phyloP scores from a whole-genome alignment of 441 rosid species.

The Aleurites moluccanus region DNA sequence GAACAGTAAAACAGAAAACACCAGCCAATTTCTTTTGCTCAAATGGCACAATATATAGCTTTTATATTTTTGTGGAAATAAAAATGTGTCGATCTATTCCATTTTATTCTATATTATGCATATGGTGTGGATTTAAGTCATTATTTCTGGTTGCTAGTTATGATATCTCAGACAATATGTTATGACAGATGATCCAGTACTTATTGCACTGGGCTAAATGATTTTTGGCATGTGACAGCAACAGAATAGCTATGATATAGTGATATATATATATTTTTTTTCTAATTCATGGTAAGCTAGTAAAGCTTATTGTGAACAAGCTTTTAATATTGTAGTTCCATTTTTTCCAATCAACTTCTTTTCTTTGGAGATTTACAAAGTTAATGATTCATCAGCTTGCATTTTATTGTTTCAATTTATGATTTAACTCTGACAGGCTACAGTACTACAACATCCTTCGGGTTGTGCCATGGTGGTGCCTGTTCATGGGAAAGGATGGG shows the following conservation, averaged over 20 bases:
- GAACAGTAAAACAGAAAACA: neutral
- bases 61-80: neutral
- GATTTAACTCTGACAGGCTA: slow-evolving; percentile 46
- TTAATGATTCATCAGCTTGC: slow-evolving; percentile 10
- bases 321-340: neutral
- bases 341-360: neutral
- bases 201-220: neutral
- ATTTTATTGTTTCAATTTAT: slow-evolving; percentile 18
- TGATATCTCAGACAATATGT: neutral
- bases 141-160: neutral
- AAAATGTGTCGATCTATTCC: neutral
- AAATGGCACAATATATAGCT: neutral
- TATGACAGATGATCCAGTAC: neutral
- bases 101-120: neutral
- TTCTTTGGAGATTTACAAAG: neutral
- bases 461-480: slow-evolving; percentile 73
- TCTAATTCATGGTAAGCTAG: neutral
- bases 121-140: neutral
- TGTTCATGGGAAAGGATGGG: slow-evolving; percentile 65
- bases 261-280: neutral
- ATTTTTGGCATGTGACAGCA: slow-evolving; percentile 8
- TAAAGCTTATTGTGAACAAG: neutral
- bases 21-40: slow-evolving; percentile 1
- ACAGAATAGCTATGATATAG: neutral
- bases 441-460: slow-evolving; percentile 79